A percentile compares a stretch with the other conserved stretches of the same genome.
Conservation (phyloP, 2,329 filamentous ascomycete genomes). For the Talaromyces sp. region DNA sequence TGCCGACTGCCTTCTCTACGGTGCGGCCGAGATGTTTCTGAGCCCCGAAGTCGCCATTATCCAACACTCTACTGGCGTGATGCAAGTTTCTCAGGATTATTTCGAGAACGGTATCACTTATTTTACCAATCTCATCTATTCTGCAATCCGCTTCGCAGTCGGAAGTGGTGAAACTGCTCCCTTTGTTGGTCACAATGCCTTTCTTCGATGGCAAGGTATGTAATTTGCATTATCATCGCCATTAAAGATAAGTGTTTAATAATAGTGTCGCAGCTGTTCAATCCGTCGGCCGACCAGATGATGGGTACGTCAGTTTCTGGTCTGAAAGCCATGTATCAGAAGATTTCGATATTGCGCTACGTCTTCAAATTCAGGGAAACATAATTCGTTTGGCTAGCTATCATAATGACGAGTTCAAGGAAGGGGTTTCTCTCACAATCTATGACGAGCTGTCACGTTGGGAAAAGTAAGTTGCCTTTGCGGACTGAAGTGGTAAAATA, state of each 20-base stretch:
- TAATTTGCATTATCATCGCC: neutral
- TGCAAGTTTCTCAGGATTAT: constrained; percentile 69
- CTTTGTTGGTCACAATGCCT: constrained; percentile 75
- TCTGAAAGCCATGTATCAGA: constrained; percentile 73
- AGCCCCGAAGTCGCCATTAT: constrained; percentile 68
- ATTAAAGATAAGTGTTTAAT: neutral
- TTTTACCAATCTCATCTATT: constrained; percentile 76
- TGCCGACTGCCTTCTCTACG: constrained; percentile 64
- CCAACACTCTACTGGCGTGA: constrained; percentile 70
- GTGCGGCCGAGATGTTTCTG: constrained; percentile 68
- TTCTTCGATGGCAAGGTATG: constrained; percentile 60
- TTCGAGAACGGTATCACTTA: constrained; percentile 76
- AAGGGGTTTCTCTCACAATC: constrained; percentile 78
- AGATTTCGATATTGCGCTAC: constrained; percentile 72
- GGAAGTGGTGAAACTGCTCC: constrained; percentile 69
- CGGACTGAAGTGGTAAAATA: neutral
- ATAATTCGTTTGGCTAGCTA: constrained; percentile 67
- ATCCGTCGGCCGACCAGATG: constrained; percentile 55
- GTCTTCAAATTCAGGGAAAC: constrained; percentile 66
- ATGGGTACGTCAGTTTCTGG: constrained; percentile 66
- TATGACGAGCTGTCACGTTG: constrained; percentile 81
- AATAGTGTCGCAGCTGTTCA: constrained; percentile 50
- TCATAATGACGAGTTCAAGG: constrained; percentile 67
- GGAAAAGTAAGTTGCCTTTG: constrained; percentile 65
- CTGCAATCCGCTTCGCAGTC: constrained; percentile 67